These are phyloP conservation scores for Calonectria hongkongensis DNA, from an alignment of 2,329 filamentous ascomycete genomes.

Conservation along the genomic window DNA sequence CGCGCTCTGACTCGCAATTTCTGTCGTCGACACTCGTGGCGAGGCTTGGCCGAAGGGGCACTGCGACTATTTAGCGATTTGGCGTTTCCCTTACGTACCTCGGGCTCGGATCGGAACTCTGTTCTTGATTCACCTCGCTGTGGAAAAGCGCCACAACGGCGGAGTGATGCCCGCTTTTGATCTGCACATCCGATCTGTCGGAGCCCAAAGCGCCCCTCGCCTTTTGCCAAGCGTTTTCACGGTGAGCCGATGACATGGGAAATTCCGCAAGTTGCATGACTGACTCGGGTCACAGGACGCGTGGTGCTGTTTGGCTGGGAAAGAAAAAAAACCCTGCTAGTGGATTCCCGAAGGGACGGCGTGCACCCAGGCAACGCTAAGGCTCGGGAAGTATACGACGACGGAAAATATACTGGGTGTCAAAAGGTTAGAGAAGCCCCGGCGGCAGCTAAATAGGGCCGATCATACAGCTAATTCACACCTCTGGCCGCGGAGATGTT, in stretches of 20 bases:
- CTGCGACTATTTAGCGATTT: not conserved
- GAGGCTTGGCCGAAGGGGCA: not conserved
- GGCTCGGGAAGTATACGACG: conserved; percentile 14
- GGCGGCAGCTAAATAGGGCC: conserved; percentile 8
- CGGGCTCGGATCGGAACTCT: not conserved
- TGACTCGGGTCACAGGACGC: conserved; percentile 11
- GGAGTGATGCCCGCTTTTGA: conserved; percentile 18
- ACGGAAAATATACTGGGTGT: not conserved
- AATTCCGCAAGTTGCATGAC: conserved; percentile 4
- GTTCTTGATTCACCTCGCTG: not conserved
- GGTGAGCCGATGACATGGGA: not conserved
- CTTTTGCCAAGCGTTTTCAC: not conserved
- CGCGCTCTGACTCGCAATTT: not conserved
- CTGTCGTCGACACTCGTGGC: not conserved
- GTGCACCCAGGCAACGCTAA: not conserved
- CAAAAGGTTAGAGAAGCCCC: not conserved
- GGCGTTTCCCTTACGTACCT: conserved; percentile 1
- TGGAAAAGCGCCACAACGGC: conserved; percentile 7
- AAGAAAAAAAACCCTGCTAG: conserved; percentile 1
- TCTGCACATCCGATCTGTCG: not conserved
- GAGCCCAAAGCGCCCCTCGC: conserved; percentile 1
- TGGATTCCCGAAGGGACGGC: not conserved
- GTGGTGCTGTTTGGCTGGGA: conserved; percentile 1
- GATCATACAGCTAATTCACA: not conserved
- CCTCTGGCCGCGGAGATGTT: conserved; percentile 3